phyloP scores from a whole-genome alignment of 1,284 basidiomycete species.

The Inonotus obliquus region DNA sequence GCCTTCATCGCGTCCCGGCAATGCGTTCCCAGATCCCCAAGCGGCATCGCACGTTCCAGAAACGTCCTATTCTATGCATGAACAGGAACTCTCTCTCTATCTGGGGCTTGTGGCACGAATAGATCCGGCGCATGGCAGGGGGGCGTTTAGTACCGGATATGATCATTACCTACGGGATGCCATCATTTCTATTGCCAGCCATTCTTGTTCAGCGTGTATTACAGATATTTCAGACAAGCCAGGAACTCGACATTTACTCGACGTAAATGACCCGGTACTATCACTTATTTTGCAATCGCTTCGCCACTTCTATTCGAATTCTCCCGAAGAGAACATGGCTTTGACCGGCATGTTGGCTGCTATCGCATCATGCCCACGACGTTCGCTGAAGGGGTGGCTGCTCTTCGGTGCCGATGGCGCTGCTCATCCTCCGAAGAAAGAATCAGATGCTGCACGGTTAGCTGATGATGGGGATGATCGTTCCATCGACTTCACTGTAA shows the following conservation, averaged over 20 bases:
- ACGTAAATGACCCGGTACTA: slow-evolving; percentile 74
- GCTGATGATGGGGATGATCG: slow-evolving; percentile 64
- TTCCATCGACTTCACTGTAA: slow-evolving; percentile 71
- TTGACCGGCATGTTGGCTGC: slow-evolving; percentile 79
- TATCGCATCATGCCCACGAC: slow-evolving; percentile 77
- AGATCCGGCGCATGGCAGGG: slow-evolving; percentile 67
- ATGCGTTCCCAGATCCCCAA: slow-evolving; percentile 28
- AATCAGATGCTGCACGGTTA: slow-evolving; percentile 20
- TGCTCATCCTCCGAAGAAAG: slow-evolving; percentile 18
- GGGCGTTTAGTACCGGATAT: slow-evolving; percentile 82
- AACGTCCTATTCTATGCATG: slow-evolving; percentile 71
- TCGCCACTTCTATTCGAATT: slow-evolving; percentile 77
- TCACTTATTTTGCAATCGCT: slow-evolving; percentile 68
- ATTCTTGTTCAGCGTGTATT: slow-evolving; percentile 49
- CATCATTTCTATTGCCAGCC: slow-evolving; percentile 60
- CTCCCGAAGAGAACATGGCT: slow-evolving; percentile 84
- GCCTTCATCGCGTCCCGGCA: slow-evolving; percentile 19
- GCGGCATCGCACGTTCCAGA: slow-evolving; percentile 50
- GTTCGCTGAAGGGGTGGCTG: slow-evolving; percentile 87
- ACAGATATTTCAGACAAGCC: slow-evolving; percentile 37
- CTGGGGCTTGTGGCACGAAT: slow-evolving; percentile 74
- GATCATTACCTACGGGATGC: slow-evolving; percentile 83
- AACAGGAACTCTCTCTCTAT: slow-evolving; percentile 80
- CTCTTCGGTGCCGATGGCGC: slow-evolving; percentile 52
- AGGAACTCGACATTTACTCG: slow-evolving; percentile 66